These are phyloP conservation scores for Sporothrix luriei DNA, from an alignment of 2,329 filamentous ascomycete species.

Conservation along the genomic window DNA sequence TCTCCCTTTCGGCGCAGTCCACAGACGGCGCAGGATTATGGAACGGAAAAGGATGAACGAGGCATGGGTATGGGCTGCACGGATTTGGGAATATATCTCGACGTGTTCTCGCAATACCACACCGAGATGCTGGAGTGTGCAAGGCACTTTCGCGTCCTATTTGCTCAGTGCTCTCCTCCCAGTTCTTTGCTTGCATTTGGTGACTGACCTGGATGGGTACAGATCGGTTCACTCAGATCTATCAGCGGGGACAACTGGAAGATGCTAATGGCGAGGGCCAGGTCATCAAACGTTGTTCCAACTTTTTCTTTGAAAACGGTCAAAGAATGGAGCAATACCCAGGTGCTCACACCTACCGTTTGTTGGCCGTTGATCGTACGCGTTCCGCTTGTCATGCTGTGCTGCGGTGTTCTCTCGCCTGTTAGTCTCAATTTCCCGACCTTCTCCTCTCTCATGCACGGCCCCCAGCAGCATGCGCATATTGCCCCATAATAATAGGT, in stretches of 20 bases:
- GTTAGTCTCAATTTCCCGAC: not conserved
- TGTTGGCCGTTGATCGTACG: too few relatives aligned
- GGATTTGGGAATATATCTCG: too few relatives aligned
- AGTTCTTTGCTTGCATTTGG: not conserved
- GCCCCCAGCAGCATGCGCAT: not conserved
- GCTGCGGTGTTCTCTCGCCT: not conserved
- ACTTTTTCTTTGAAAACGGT: too few relatives aligned
- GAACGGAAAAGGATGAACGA: not conserved
- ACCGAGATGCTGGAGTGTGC: not conserved
- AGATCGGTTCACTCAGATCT: too few relatives aligned
- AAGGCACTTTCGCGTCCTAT: too few relatives aligned
- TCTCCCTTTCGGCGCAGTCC: not conserved
- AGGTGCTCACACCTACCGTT: too few relatives aligned
- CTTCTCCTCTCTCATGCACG: constrained; percentile 1
- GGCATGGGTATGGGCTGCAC: constrained; percentile 7
- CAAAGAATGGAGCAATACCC: too few relatives aligned
- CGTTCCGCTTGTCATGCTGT: not conserved
- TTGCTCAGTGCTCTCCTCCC: not conserved
- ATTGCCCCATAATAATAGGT: constrained; percentile 8
- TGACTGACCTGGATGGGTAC: not conserved
- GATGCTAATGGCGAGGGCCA: constrained; percentile 3
- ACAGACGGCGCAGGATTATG: not conserved
- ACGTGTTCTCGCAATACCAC: not conserved
- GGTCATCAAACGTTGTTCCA: too few relatives aligned
- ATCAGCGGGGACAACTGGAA: constrained; percentile 3